A percentile compares a stretch with the other conserved stretches of the same genome.
phyloP scores from a whole-genome alignment of 2,329 filamentous ascomycete species.

The Penicillium sp. region DNA sequence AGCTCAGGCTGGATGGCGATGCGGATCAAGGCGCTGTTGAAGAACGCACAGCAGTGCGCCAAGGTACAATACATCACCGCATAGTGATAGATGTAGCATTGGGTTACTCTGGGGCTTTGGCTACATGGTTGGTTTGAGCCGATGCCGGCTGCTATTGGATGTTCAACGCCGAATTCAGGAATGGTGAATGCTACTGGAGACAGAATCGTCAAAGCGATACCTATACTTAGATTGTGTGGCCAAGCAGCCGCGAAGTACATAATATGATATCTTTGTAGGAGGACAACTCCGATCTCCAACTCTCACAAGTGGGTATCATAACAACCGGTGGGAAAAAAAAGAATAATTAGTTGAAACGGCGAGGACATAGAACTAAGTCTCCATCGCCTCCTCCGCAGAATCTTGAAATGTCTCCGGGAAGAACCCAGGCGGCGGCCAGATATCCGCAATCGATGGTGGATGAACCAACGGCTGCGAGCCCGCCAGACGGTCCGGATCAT shows the following conservation, averaged over 20 bases:
- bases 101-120: neutral
- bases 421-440: slow-evolving; percentile 49
- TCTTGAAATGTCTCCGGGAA: slow-evolving; percentile 47
- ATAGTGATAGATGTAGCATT: slow-evolving; percentile 13
- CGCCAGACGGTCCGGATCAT: slow-evolving; percentile 49
- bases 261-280: neutral
- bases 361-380: slow-evolving; percentile 5
- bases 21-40: slow-evolving; percentile 29
- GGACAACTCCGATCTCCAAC: neutral
- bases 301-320: slow-evolving; percentile 17
- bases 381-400: slow-evolving; percentile 27
- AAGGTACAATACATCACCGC: slow-evolving; percentile 30
- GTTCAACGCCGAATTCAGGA: neutral
- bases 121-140: neutral
- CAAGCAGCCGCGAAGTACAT: neutral
- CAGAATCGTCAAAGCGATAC: neutral
- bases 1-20: slow-evolving; percentile 33
- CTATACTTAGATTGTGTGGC: neutral
- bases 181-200: neutral
- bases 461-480: slow-evolving; percentile 42
- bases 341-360: neutral
- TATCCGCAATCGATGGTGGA: slow-evolving; percentile 47
- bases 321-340: neutral
- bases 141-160: neutral
- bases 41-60: slow-evolving; percentile 28